Evolutionary conservation across 768 basidiomycete genomes (phyloP).

Genomic region (Termitomyces bulborhizus): DNA sequence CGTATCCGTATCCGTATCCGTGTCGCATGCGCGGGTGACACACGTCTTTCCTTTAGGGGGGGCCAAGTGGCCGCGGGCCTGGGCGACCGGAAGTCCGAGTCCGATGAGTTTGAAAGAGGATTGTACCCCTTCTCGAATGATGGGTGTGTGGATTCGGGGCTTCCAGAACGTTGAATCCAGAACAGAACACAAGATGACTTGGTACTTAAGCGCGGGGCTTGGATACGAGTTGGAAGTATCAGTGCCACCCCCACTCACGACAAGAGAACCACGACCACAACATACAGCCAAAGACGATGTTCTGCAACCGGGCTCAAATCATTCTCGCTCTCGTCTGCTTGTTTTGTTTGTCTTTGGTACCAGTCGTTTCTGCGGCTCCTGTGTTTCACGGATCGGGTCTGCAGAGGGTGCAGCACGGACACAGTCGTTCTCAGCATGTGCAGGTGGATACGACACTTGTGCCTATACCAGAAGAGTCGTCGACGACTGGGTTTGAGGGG

Average conservation of each 20-base stretch:
- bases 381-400: slow-evolving; percentile 1
- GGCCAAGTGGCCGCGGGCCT: too few relatives aligned
- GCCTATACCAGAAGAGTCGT: neutral
- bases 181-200: too few relatives aligned
- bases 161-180: too few relatives aligned
- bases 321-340: slow-evolving; percentile 11
- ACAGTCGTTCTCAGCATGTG: neutral
- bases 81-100: too few relatives aligned
- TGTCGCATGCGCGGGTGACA: too few relatives aligned
- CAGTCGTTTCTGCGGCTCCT: slow-evolving; percentile 4
- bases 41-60: too few relatives aligned
- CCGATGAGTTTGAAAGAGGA: too few relatives aligned
- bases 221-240: neutral
- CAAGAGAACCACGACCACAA: neutral
- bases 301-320: slow-evolving; percentile 3
- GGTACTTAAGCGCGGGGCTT: neutral
- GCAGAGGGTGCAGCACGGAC: neutral
- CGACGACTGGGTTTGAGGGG: neutral
- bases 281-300: neutral
- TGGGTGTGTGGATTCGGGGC: neutral
- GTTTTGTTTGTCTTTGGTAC: slow-evolving; percentile 5
- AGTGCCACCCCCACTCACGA: neutral
- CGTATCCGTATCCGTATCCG: too few relatives aligned
- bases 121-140: neutral
- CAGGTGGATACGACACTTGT: neutral